Evolutionary conservation across 176 grass and related monocot genomes (phyloP), one percentile per base, ranked within the genome.

Genomic region (Coix lacrymajobi): DNA sequence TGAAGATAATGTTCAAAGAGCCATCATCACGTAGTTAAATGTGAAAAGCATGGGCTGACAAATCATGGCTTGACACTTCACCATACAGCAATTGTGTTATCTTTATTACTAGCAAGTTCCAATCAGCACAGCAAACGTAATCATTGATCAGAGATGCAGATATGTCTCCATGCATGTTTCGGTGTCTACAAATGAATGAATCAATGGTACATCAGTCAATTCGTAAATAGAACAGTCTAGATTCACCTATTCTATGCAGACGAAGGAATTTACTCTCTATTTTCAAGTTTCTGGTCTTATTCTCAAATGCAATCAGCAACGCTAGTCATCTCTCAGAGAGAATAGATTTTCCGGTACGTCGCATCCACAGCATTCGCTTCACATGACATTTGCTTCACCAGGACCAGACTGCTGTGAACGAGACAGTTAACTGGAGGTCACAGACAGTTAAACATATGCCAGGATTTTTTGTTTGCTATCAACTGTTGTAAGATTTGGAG

Each of bases 1-100:
- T 33, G 65, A 71, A 28, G 83, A 62, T 71, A 78, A 85, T 78
- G 29, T 62, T 78, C 46, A 20, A 7, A 33, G 62, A 76, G 10
- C 71, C 63, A 75, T 84, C 16, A 29, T 40, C 46, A 36, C 63
- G 39, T 71, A 46, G 34, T 63, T 73, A 22, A 63, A 54, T 54
- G 71, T 30, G 61, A 54, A 39, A 83, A 66, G n/a, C 60, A 66
- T 15, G 60, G 44, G n/a, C n/a, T 9, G n/a, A 22, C 62, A 52
- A 66, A 52, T 75, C 62, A 30, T 75, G 62, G 22, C 31, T 25
- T 83, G 13, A 51, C 46, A 57, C 25, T 57, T 60, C 11, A 57
- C 56, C n/a, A 13, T 39, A 14, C 49, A 58, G 22, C 26, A 62
- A 5, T 62, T 62, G 25, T 64, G 25, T 13, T 30, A 12, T 40